Conservation (phyloP, 2,329 filamentous ascomycete genomes). For the Penicillium digitatum region DNA sequence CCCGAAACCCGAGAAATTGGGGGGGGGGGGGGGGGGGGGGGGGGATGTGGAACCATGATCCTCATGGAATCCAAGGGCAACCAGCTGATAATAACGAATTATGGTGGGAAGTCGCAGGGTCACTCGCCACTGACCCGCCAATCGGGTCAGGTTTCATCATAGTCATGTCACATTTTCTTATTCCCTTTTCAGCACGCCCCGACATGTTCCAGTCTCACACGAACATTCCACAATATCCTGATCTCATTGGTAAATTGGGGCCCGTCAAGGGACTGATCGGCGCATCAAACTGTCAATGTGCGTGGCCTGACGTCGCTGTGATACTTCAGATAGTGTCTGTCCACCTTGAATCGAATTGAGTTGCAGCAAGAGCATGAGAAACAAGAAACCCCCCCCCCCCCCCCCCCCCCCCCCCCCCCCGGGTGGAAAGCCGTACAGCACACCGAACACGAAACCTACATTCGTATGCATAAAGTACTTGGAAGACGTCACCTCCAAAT, state of each 20-base stretch:
- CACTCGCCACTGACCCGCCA: slow-evolving; percentile 7
- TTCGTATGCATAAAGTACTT: neutral
- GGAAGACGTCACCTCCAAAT: neutral
- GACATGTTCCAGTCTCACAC: neutral
- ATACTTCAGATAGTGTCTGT: neutral
- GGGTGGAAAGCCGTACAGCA: neutral
- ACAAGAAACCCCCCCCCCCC: too few relatives aligned
- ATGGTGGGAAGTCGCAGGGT: neutral
- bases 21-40: too few relatives aligned
- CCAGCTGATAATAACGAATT: neutral
- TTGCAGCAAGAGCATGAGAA: neutral
- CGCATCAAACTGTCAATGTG: neutral
- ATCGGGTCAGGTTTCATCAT: slow-evolving; percentile 10
- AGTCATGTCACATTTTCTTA: neutral
- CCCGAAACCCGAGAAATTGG: neutral
- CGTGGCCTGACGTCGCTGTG: slow-evolving; percentile 1
- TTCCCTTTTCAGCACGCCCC: neutral
- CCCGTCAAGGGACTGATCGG: neutral
- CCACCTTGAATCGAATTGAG: neutral
- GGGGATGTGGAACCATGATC: slow-evolving; percentile 3
- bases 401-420: too few relatives aligned
- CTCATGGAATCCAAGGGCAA: neutral
- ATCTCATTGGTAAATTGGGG: neutral
- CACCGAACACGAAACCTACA: neutral
- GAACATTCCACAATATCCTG: slow-evolving; percentile 1